Base-by-base conservation (phyloP, 2,329 filamentous ascomycete genomes). In the Colletotrichum sp. region DNA sequence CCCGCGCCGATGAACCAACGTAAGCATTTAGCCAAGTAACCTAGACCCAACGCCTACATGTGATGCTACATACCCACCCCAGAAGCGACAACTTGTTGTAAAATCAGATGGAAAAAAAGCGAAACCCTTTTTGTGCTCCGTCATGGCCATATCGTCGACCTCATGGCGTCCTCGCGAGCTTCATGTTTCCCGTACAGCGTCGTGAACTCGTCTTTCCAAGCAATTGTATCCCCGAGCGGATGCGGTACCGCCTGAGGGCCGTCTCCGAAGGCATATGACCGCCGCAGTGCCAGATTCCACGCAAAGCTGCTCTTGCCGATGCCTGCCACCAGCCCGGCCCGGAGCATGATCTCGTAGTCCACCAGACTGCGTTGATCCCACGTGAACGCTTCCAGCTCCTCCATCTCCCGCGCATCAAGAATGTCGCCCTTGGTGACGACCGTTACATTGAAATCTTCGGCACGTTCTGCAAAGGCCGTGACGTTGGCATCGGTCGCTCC, bases 291-390 rank as follows among this genome's bases (percentile, higher is more conserved):
- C 19, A 90, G 78, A 71, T 87, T 87, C 84, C 87, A 89, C 16
- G 85, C 84, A 69, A 89, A 88, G 74, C 82, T 84, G 72, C 86
- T 88, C 79, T 85, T 85, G 11, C 85, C 84, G 12, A 86, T 81
- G 0, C 88, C 88, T 1, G 84, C 84, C 73, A 90, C 85, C 22
- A 85, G 80, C 13, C 83, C 85, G 25, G 86, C 85, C 30, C 86
- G 82, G 67, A 86, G 80, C 78, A 90, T 80, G 6, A 90, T 84
- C 77, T 90, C 87, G 80, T 87, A 90, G 79, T 91, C 89, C 8
- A 90, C 85, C 25, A 90, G 80, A 5, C 85, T 86, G 72, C 87
- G 85, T 80, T 90, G 88, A 79, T 90, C 88, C 85, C 85, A 89
- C 25, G 81, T 85, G 48, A 90, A 79, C 25, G 74, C 73, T 15